Evolutionary conservation across 495 filamentous ascomycete species (phyloP).

Genomic region (Parachaetomium inaequale): DNA sequence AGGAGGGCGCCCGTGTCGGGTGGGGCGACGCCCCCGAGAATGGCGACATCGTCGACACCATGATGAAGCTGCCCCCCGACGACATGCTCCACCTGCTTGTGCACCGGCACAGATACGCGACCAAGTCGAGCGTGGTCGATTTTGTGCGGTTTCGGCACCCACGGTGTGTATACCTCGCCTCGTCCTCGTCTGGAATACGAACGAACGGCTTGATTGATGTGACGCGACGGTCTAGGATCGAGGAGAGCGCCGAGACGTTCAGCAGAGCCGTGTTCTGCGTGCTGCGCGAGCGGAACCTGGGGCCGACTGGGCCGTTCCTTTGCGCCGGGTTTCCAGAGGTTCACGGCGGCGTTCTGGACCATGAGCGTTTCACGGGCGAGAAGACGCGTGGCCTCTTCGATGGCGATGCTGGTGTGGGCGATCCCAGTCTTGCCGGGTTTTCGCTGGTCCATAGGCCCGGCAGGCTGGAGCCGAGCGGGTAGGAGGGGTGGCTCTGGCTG

Average conservation of each 20-base stretch:
- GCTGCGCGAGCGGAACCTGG: background rate
- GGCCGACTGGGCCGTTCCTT: background rate
- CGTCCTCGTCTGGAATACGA: background rate
- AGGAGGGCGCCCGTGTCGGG: constrained; percentile 32
- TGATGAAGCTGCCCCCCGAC: constrained; percentile 39
- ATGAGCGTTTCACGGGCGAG: constrained; percentile 15
- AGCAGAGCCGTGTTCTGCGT: background rate
- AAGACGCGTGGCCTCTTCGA: constrained; percentile 13
- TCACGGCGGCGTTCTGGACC: constrained; percentile 24
- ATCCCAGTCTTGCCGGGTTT: background rate
- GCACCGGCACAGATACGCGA: constrained; percentile 30
- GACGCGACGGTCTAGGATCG: constrained; percentile 15
- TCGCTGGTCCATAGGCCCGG: background rate
- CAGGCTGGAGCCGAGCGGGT: constrained; percentile 3
- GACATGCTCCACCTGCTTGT: constrained; percentile 36
- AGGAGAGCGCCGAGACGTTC: constrained; percentile 22
- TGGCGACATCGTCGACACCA: constrained; percentile 30
- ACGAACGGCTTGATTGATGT: background rate
- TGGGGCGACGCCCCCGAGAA: constrained; percentile 34
- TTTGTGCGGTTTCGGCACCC: constrained; percentile 23
- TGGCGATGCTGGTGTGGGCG: constrained; percentile 15
- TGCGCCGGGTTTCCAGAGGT: background rate
- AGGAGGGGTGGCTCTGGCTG: background rate
- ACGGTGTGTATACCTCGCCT: constrained; percentile 9
- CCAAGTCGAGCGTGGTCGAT: constrained; percentile 25